Evolutionary conservation across 1,139 yeast species (phyloP).

Genomic region (Yamadazyma trypodendri): DNA sequence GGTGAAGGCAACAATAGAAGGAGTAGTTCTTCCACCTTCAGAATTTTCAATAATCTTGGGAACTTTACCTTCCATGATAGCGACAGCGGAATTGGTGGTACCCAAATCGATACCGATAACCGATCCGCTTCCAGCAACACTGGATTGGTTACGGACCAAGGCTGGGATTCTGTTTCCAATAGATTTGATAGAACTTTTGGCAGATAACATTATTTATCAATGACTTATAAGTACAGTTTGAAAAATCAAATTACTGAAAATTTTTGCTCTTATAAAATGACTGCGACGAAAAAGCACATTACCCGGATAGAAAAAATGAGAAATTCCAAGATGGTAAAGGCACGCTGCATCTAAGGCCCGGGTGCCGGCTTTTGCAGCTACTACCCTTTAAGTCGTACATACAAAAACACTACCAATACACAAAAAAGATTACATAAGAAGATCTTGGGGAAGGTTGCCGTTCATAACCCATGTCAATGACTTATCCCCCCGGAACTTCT

Average conservation of each 20-base stretch:
- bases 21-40: slow-evolving; percentile 99
- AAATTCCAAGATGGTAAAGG: slow-evolving; percentile 6
- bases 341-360: neutral
- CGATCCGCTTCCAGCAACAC: slow-evolving; percentile 62
- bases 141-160: slow-evolving; percentile 54
- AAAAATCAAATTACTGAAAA: slow-evolving; percentile 8
- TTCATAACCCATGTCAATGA: slow-evolving; percentile 52
- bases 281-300: slow-evolving; percentile 14
- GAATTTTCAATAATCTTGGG: slow-evolving; percentile 97
- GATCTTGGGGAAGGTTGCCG: slow-evolving; percentile 45
- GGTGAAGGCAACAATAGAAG: slow-evolving; percentile 97
- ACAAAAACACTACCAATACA: slow-evolving; percentile 1
- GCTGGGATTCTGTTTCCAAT: slow-evolving; percentile 45
- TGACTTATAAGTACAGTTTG: slow-evolving; percentile 5
- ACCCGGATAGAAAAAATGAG: slow-evolving; percentile 28
- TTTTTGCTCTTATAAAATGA: slow-evolving; percentile 12
- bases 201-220: slow-evolving; percentile 37
- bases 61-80: slow-evolving; percentile 82
- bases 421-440: slow-evolving; percentile 11
- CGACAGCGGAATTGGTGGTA: slow-evolving; percentile 99
- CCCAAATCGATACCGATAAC: slow-evolving; percentile 99
- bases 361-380: slow-evolving; percentile 3
- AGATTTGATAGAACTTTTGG: slow-evolving; percentile 43
- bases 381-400: neutral
- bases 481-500: slow-evolving; percentile 44